These are phyloP conservation scores for Kernera saxatilis DNA, from an alignment of 345 rosid genomes.

Conservation along the genomic window DNA sequence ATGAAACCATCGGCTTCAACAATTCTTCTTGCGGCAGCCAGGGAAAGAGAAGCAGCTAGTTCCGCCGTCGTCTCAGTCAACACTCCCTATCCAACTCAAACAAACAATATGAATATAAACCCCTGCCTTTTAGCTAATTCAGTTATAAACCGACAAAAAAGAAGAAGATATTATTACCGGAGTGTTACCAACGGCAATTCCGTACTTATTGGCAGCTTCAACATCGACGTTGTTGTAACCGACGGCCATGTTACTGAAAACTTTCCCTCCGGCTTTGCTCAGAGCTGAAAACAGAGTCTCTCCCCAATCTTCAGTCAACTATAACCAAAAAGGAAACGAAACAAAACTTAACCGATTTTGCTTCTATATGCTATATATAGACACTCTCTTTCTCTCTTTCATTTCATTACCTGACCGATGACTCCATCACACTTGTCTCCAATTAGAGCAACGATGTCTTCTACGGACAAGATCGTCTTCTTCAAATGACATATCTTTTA, in stretches of 20 bases:
- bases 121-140: neutral
- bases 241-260: constrained; percentile 97
- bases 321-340: constrained; percentile 19
- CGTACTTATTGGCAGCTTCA: constrained; percentile 86
- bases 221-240: constrained; percentile 98
- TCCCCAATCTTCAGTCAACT: constrained; percentile 98
- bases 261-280: constrained; percentile 90
- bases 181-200: constrained; percentile 93
- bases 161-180: constrained; percentile 55
- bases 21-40: constrained; percentile 90
- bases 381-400: neutral
- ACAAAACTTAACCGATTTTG: neutral
- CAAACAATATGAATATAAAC: neutral
- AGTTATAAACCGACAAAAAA: neutral
- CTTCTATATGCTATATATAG: neutral
- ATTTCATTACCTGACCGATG: constrained; percentile 69
- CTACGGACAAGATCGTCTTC: constrained; percentile 92
- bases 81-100: constrained; percentile 59
- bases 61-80: constrained; percentile 97
- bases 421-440: constrained; percentile 93
- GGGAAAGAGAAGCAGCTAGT: constrained; percentile 87
- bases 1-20: constrained; percentile 96
- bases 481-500: constrained; percentile 76
- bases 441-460: constrained; percentile 80
- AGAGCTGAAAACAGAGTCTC: constrained; percentile 83